A percentile compares a stretch with the other conserved stretches of the same genome.
Conservation (phyloP, 2,329 filamentous ascomycete genomes). For the Colletotrichum salicis region DNA sequence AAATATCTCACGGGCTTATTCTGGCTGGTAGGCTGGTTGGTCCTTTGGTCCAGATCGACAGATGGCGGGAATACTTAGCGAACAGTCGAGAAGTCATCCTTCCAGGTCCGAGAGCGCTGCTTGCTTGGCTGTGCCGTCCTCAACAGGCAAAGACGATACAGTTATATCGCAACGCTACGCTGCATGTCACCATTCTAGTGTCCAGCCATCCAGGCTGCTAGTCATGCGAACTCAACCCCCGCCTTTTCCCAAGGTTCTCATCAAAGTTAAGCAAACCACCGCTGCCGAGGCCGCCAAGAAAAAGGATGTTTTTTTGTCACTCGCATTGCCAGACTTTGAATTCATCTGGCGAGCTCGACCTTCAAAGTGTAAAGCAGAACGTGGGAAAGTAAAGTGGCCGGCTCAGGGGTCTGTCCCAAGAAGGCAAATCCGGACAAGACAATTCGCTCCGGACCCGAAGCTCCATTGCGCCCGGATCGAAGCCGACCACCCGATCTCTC, state of each 20-base stretch:
- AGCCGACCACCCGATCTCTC: constrained; percentile 10
- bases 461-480: constrained; percentile 1
- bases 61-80: constrained; percentile 15
- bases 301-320: constrained; percentile 4
- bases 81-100: constrained; percentile 3
- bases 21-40: constrained; percentile 1
- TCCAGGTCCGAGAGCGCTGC: constrained; percentile 29
- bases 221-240: constrained; percentile 36
- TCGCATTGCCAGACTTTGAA: constrained; percentile 8
- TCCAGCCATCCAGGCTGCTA: constrained; percentile 22
- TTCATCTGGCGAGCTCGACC: background rate
- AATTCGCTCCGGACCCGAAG: constrained; percentile 26
- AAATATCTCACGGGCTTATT: background rate
- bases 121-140: background rate
- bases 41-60: constrained; percentile 24
- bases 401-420: background rate
- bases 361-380: background rate
- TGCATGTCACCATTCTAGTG: constrained; percentile 13
- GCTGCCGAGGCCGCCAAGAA: constrained; percentile 19
- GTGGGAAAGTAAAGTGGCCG: background rate
- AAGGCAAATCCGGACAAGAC: constrained; percentile 11
- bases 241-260: constrained; percentile 22
- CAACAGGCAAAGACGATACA: constrained; percentile 4
- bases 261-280: constrained; percentile 21
- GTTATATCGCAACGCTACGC: constrained; percentile 13